Evolutionary conservation across 1,139 yeast species (phyloP), one percentile per base, ranked within the genome.

Genomic region (Scheffersomyces parashehatae): DNA sequence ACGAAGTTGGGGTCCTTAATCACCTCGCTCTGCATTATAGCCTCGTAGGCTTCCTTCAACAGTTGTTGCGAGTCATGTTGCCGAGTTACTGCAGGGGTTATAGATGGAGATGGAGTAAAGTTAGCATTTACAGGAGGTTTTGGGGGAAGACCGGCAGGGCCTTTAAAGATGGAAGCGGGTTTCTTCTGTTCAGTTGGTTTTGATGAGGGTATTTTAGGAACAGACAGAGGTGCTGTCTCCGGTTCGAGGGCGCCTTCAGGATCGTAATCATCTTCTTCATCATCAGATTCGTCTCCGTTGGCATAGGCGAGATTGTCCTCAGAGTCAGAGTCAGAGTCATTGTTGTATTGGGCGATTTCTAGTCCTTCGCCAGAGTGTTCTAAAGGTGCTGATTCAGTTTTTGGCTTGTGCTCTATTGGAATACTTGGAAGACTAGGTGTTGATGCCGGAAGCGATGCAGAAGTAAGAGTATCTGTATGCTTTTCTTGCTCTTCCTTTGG

Each of bases 11-110:
- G 68, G 49, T 69, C 65, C 36, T 59, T 60, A 5, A 65, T 65
- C 9, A 62, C 42, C 14, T 67, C 70, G 41, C 69, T 63, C 24
- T 59, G 62, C 65, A 67, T 62, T 29, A 70, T 59, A 0, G 68
- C 66, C 14, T 65, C 68, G 49, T 62, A 69, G 0, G 74, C 75
- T 43, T 64, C 62, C 39, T 56, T 59, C 24, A 69, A 49, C 24
- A 49, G 52, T 15, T 49, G 49, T 16, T 51, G 49, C 3, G 37
- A 14, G 8, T 20, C 26, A 6, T 20, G 7, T 6, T 6, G 26
- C 8, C 7, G 26, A 13, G 43, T 37, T n/a, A 46, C 36, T 34
- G 50, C 37, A 35, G 56, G 36, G 41, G 36, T 47, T 47, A 43
- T 43, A 29, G 24, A 13, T 32, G 41, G 35, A 10, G 43, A 33